Base-by-base conservation (phyloP, 2,329 filamentous ascomycete species). In the Paecilomyces sp. region DNA sequence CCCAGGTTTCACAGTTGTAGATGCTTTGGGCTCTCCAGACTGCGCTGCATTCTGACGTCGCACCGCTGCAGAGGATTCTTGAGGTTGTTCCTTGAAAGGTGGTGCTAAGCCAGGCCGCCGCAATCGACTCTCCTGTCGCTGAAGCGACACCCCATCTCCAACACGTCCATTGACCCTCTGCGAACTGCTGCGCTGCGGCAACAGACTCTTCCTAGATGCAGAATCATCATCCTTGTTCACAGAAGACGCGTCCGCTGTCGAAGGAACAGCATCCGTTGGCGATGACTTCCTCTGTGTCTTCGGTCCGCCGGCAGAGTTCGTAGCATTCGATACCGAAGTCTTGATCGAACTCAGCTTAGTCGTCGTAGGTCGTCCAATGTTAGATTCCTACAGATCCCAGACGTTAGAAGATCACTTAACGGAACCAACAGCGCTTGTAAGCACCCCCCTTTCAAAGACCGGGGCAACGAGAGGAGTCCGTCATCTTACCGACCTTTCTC, bases 161-260 rank as follows among this genome's bases (percentile, higher is more conserved):
- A 6, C 41, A 47, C 50, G 34, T n/a, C 34, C 56, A 54, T 52
- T 66, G 36, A 66, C 65, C 50, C 64, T 67, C 12, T 61, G 54
- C 1, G 62, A 57, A 18, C 62, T 63, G 53, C 67, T 68, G 47
- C 68, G 65, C 54, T 73, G 71, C 3, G 71, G 70, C 8, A 75
- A 64, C 8, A 71, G 63, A 22, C 70, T 75, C 60, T 70, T 71
- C 41, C 62, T 66, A n/a, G 64, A 68, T 50, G 60, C 60, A 41
- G 60, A 52, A 51, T 56, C 56, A 55, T 64, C 67, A 34, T 67
- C 67, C 33, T 63, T 65, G 57, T 61, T 63, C 24, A 30, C 22
- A 13, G 61, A 51, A 9, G 56, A 52, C 28, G 62, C 57, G 18
- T 31, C 25, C 34, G 33, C 12, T 6, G 57, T 62, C 9, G 60